Base-by-base conservation (phyloP, 2,329 filamentous ascomycete species). In the Herpotrichia juniperi region DNA sequence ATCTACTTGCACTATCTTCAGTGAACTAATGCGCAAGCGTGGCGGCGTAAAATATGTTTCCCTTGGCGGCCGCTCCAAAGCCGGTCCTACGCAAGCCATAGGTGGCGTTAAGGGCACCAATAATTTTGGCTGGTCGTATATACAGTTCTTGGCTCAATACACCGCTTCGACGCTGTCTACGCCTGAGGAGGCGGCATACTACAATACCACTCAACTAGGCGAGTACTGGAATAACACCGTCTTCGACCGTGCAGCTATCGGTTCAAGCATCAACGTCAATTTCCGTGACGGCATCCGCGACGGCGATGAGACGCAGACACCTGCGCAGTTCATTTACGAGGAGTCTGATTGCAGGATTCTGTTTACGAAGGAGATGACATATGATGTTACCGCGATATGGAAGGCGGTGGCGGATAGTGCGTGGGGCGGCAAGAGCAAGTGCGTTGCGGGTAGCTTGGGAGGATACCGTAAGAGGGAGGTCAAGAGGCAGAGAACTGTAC, bases 41-140 rank as follows among this genome's bases (percentile, higher is more conserved):
- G 76, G 75, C 26, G 79, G 81, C 19, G 80, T 88, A 2, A 81
- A 81, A 56, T 82, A 81, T 30, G 77, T 88, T 40, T 78, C 78
- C 1, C 74, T 86, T 21, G 87, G 87, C 9, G 87, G 87, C 1
- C 81, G 83, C 1, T 81, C 86, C 0, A 71, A 74, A 10, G 61
- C 76, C 0, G 74, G 73, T 3, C 79, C 81, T 0, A 88, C 87
- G 0, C 72, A 75, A 55, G 72, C 72, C 30, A 75, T 87, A 16
- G 85, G 86, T n/a, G 87, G 86, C n/a, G 80, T 84, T 42, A 85
- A 87, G 61, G 87, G 87, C 26, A 73, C 75, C 0, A 76, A 80
- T 56, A 63, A 71, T 50, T 59, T 49, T 17, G 60, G 62, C 0
- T 72, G 66, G 67, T 46, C 46, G 19, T 69, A 67, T 53, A 72